Base-by-base conservation (phyloP, 805 yeast species). In the Ogataea paradorogensis region DNA sequence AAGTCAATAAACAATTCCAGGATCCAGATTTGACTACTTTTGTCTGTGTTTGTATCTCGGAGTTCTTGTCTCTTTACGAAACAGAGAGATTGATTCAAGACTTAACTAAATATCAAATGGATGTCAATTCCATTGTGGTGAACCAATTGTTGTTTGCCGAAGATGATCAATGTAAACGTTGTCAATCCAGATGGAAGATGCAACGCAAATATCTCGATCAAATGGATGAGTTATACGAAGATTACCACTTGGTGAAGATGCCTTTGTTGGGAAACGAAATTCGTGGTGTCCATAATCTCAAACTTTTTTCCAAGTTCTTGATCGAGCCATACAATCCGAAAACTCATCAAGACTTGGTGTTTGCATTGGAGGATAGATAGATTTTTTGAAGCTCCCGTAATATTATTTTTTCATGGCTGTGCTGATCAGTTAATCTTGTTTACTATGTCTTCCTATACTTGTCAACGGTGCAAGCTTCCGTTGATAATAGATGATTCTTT, bases 31-130 rank as follows among this genome's bases (percentile, higher is more conserved):
- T 93, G 57, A 93, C 99, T 14, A 93, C 99, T 0, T 85, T 85
- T 56, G 85, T 93, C 23, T 93, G 97, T 67, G 99, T 93, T 30
- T 93, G 99, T 67, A 93, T 93, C 51, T 88, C 97, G 34, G 99
- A 93, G 69, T 93, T 93, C 66, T 73, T 93, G 59, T 90, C 98
- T 1, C 71, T 93, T 33, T 93, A 93, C 65, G 99, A 93, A 66
- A 91, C 98, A 14, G 99, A 93, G 69, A 82, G 99, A 68, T 78
- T 93, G 81, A 86, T 93, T 52, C 99, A 93, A 69, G 99, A 93
- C 63, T 77, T 93, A 62, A 84, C 89, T 66, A 80, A 91, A 39
- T 93, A 87, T 66, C 85, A 89, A 51, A 93, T 93, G 83, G 99
- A 93, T 64, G 96, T 95, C 47, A 91, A 89, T 65, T 84, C 96